Percentiles rank a stretch among this genome's conserved stretches.
These are phyloP conservation scores for Xerocomus nothofagi DNA, from an alignment of 1,284 basidiomycete species.

Conservation along the genomic window DNA sequence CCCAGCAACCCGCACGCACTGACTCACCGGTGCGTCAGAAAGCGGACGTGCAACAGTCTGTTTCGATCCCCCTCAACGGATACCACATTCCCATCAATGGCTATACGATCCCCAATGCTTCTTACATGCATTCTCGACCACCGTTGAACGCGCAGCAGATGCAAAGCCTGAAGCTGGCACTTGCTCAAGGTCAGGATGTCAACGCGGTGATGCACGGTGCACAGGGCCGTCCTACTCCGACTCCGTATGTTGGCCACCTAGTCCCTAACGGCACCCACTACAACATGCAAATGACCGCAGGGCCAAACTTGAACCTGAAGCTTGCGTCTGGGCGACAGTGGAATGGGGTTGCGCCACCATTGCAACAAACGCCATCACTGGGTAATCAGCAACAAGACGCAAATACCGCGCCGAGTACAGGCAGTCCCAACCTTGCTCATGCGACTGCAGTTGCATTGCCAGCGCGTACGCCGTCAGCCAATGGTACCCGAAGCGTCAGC, in stretches of 20 bases:
- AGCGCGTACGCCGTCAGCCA: constrained; percentile 55
- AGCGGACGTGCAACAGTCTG: constrained; percentile 40
- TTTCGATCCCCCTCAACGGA: constrained; percentile 40
- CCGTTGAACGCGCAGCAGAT: constrained; percentile 52
- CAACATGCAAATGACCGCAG: constrained; percentile 34
- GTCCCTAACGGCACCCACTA: constrained; percentile 40
- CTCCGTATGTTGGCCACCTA: constrained; percentile 37
- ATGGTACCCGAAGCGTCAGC: constrained; percentile 48
- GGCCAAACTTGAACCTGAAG: constrained; percentile 41
- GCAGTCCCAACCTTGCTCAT: constrained; percentile 36
- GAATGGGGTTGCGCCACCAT: constrained; percentile 30
- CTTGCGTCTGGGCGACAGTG: constrained; percentile 45
- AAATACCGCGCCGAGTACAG: constrained; percentile 33
- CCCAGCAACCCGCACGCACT: constrained; percentile 16
- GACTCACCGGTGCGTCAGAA: constrained; percentile 44
- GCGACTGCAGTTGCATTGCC: constrained; percentile 38
- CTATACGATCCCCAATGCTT: constrained; percentile 38
- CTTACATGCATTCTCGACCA: constrained; percentile 35
- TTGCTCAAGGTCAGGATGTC: constrained; percentile 44
- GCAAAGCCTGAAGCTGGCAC: constrained; percentile 52
- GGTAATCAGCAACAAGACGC: constrained; percentile 30
- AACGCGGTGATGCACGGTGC: constrained; percentile 36
- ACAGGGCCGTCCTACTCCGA: constrained; percentile 33
- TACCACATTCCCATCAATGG: constrained; percentile 49
- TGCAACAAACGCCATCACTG: constrained; percentile 36